Conservation (phyloP, 257 asterid species). For the Fraxinus americana region DNA sequence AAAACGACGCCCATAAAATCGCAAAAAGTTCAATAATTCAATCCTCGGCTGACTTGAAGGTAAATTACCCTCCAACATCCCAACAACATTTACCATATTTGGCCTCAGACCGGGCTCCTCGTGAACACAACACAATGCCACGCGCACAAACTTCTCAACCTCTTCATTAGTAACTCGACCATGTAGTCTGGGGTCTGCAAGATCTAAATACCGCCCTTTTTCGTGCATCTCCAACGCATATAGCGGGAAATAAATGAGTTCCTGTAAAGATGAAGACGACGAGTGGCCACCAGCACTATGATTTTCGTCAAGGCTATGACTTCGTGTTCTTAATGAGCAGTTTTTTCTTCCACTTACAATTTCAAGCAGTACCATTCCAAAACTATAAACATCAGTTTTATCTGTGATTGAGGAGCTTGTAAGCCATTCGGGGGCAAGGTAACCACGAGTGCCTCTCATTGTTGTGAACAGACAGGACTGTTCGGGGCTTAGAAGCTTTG, state of each 20-base stretch:
- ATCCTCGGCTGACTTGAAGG: conserved; percentile 44
- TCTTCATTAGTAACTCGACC: conserved; percentile 52
- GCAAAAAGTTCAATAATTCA: conserved; percentile 60
- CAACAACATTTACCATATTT: conserved; percentile 60
- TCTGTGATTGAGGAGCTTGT: conserved; percentile 73
- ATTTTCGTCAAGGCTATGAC: conserved; percentile 38
- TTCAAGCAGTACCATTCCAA: conserved; percentile 76
- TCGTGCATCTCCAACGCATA: conserved; percentile 72
- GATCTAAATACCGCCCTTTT: conserved; percentile 57
- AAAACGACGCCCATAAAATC: conserved; percentile 63
- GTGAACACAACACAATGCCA: conserved; percentile 75
- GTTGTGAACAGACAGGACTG: conserved; percentile 67
- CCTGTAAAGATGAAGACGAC: conserved; percentile 23
- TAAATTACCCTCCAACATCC: conserved; percentile 64
- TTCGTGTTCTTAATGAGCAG: conserved; percentile 37
- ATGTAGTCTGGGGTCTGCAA: conserved; percentile 56
- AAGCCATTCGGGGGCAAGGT: conserved; percentile 87
- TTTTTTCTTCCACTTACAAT: conserved; percentile 74
- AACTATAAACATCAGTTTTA: conserved; percentile 75
- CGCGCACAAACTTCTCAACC: conserved; percentile 57
- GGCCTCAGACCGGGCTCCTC: conserved; percentile 78
- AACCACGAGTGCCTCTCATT: conserved; percentile 85
- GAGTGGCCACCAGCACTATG: conserved; percentile 23
- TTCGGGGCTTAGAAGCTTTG: conserved; percentile 63
- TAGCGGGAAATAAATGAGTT: conserved; percentile 55